These are phyloP conservation scores for Manihot esculenta DNA, from an alignment of 441 rosid species.

Conservation along the genomic window DNA sequence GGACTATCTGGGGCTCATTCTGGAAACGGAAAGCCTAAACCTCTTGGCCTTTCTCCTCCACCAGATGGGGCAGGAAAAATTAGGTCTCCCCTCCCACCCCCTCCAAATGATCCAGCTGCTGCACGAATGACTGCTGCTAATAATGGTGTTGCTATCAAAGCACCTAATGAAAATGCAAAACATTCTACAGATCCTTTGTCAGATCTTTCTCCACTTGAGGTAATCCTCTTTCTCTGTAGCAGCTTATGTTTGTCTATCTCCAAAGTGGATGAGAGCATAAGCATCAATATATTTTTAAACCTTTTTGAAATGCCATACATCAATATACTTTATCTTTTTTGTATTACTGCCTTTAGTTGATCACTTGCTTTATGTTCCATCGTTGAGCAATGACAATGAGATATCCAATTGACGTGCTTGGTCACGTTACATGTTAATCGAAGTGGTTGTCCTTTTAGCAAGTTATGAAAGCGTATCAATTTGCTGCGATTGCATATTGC, in stretches of 20 bases:
- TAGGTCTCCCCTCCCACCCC: slow-evolving; percentile 89
- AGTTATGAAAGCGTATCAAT: neutral
- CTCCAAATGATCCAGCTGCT: slow-evolving; percentile 84
- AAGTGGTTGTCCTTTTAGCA: neutral
- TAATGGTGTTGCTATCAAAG: slow-evolving; percentile 24
- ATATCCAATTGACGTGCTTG: neutral
- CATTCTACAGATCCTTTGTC: slow-evolving; percentile 55
- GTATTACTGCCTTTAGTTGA: neutral
- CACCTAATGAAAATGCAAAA: slow-evolving; percentile 37
- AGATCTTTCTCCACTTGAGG: slow-evolving; percentile 80
- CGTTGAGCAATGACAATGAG: neutral
- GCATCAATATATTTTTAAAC: neutral
- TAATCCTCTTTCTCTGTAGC: slow-evolving; percentile 20
- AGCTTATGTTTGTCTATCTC: neutral
- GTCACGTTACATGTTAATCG: neutral
- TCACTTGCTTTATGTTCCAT: neutral
- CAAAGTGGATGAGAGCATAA: neutral
- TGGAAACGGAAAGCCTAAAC: slow-evolving; percentile 57
- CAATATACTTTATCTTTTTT: neutral
- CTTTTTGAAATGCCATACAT: neutral
- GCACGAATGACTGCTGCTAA: slow-evolving; percentile 47
- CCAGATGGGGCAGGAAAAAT: slow-evolving; percentile 56
- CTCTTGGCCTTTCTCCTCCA: slow-evolving; percentile 76
- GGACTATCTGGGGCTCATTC: slow-evolving; percentile 58
- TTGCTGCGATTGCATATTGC: neutral